A percentile compares a stretch with the other conserved stretches of the same genome.
phyloP scores from a whole-genome alignment of 116 monocot species.

The Phalaenopsis hybrid region DNA sequence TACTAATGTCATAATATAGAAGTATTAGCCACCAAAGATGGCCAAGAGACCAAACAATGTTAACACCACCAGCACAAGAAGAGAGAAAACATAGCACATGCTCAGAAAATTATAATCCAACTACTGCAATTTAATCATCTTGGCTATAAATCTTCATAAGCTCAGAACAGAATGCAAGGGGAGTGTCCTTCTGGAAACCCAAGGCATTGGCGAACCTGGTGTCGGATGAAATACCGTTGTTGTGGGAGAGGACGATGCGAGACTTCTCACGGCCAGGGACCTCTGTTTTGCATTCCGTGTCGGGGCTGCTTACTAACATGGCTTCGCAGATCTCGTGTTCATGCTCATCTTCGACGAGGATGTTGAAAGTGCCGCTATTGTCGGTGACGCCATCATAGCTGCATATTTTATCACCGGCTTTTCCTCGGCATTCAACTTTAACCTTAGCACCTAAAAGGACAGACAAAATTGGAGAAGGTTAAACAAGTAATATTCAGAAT shows the following conservation, averaged over 20 bases:
- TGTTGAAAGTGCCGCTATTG: constrained; percentile 30
- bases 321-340: constrained; percentile 39
- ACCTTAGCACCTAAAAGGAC: constrained; percentile 29
- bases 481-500: no score
- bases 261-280: constrained; percentile 38
- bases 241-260: constrained; percentile 38
- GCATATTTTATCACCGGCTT: constrained; percentile 20
- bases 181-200: constrained; percentile 35
- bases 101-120: not conserved
- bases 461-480: not conserved
- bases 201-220: constrained; percentile 31
- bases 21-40: not conserved
- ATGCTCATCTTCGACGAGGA: constrained; percentile 24
- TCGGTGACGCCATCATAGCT: constrained; percentile 31
- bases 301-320: constrained; percentile 37
- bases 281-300: constrained; percentile 7
- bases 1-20: not conserved
- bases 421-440: constrained; percentile 33
- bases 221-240: constrained; percentile 41
- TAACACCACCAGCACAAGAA: not conserved
- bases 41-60: not conserved
- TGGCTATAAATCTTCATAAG: constrained; percentile 34
- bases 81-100: not conserved
- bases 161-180: constrained; percentile 22
- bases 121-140: constrained; percentile 4